A percentile compares a stretch with the other conserved stretches of the same genome.
Evolutionary conservation across 2,329 filamentous ascomycete species (phyloP).

Genomic region (Microsporum canis): DNA sequence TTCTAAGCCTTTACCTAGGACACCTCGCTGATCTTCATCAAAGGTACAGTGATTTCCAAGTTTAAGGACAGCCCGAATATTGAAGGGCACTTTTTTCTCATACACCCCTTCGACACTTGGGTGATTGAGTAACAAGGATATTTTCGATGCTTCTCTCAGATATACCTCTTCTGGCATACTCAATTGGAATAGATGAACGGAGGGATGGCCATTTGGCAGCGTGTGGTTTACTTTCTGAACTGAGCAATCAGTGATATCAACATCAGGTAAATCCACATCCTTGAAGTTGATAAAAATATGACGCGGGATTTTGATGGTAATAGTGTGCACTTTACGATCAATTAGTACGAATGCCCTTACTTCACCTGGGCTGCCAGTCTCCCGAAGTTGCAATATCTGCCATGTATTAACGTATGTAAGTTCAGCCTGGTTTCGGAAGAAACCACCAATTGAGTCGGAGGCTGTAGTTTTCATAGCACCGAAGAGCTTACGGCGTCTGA

Average conservation of each 20-base stretch:
- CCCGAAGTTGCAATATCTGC: conserved; percentile 81
- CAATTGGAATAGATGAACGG: conserved; percentile 86
- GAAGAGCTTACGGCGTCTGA: conserved; percentile 79
- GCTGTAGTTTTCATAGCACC: conserved; percentile 62
- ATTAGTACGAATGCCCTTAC: conserved; percentile 86
- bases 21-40: conserved; percentile 78
- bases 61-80: conserved; percentile 74
- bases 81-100: conserved; percentile 81
- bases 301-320: conserved; percentile 81
- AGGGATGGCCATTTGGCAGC: conserved; percentile 87
- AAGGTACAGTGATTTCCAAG: conserved; percentile 88
- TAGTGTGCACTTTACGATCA: conserved; percentile 75
- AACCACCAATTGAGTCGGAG: conserved; percentile 52
- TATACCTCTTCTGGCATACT: conserved; percentile 82
- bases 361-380: conserved; percentile 73
- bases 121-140: conserved; percentile 76
- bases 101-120: conserved; percentile 95
- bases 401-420: conserved; percentile 82
- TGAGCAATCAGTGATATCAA: conserved; percentile 72
- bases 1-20: conserved; percentile 83
- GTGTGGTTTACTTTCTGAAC: conserved; percentile 92
- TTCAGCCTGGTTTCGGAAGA: conserved; percentile 88
- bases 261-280: conserved; percentile 72
- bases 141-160: conserved; percentile 70
- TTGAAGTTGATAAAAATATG: conserved; percentile 89